A percentile compares a stretch with the other conserved stretches of the same genome.
phyloP scores from a whole-genome alignment of 768 basidiomycete species.

The Pilatotrama ljubarskyi region DNA sequence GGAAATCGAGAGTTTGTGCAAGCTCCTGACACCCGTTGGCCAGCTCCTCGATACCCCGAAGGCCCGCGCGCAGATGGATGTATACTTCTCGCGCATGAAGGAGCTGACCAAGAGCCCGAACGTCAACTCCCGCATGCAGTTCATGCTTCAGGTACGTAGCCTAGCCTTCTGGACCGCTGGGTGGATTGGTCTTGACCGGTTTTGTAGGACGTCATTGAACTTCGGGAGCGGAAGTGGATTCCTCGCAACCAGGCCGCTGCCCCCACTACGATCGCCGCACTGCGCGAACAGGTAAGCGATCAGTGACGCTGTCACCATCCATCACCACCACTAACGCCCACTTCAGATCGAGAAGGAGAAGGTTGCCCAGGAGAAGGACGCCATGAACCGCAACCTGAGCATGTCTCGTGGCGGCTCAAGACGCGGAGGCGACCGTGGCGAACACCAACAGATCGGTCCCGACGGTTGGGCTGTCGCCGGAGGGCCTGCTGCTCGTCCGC shows the following conservation, averaged over 20 bases:
- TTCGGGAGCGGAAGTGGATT: slow-evolving; percentile 83
- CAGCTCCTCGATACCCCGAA: slow-evolving; percentile 76
- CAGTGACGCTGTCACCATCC: not conserved
- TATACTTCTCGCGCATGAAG: slow-evolving; percentile 91
- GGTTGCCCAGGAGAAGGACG: slow-evolving; percentile 79
- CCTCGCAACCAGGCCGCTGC: slow-evolving; percentile 70
- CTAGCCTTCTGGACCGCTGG: not conserved
- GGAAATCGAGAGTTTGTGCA: slow-evolving; percentile 95
- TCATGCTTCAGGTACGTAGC: slow-evolving; percentile 90
- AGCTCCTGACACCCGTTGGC: slow-evolving; percentile 88
- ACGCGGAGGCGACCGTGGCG: slow-evolving; percentile 72
- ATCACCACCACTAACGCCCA: slow-evolving; percentile 8
- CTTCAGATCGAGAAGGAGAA: slow-evolving; percentile 83
- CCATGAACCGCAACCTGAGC: slow-evolving; percentile 57
- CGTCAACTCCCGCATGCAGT: slow-evolving; percentile 86
- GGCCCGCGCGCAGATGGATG: slow-evolving; percentile 83
- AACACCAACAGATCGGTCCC: slow-evolving; percentile 57
- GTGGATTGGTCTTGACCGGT: not conserved
- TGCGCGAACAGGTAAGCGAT: slow-evolving; percentile 77
- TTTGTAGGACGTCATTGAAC: slow-evolving; percentile 83
- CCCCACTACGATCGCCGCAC: slow-evolving; percentile 84
- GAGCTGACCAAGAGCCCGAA: slow-evolving; percentile 73
- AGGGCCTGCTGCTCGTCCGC: slow-evolving; percentile 41
- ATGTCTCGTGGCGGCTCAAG: slow-evolving; percentile 93
- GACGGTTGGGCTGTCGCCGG: slow-evolving; percentile 87